A percentile compares a stretch with the other conserved stretches of the same genome.
Conservation (phyloP, 2,329 filamentous ascomycete genomes). For the Claviceps sp. region DNA sequence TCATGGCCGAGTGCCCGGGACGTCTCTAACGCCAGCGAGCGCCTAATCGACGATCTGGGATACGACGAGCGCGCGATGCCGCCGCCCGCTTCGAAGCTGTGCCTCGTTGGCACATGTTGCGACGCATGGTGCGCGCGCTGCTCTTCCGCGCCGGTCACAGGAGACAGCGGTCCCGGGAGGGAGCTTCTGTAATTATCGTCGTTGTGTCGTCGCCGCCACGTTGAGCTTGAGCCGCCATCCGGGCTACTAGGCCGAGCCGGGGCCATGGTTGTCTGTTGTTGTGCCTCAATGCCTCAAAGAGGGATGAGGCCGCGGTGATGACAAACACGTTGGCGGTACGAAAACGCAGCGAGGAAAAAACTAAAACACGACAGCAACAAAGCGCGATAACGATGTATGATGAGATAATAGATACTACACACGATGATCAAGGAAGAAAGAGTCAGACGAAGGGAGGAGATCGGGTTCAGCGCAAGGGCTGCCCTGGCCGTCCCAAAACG, state of each 20-base stretch:
- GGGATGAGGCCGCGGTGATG: neutral
- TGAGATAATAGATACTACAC: too few relatives aligned
- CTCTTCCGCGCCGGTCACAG: neutral
- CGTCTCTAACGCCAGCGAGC: slow-evolving; percentile 5
- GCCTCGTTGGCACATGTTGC: neutral
- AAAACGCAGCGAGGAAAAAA: neutral
- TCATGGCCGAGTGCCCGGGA: slow-evolving; percentile 1
- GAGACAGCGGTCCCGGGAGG: neutral
- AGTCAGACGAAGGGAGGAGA: too few relatives aligned
- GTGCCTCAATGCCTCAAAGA: slow-evolving; percentile 2
- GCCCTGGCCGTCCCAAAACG: too few relatives aligned
- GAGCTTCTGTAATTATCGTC: slow-evolving; percentile 1
- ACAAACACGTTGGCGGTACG: too few relatives aligned
- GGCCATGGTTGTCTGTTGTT: slow-evolving; percentile 12
- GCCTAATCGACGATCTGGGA: slow-evolving; percentile 3
- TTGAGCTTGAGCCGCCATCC: neutral
- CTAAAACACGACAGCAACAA: neutral
- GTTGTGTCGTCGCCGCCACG: slow-evolving; percentile 7
- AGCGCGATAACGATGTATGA: too few relatives aligned
- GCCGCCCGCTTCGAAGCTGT: slow-evolving; percentile 4
- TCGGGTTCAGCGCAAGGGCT: too few relatives aligned
- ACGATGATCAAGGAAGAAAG: too few relatives aligned
- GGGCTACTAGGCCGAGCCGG: slow-evolving; percentile 9
- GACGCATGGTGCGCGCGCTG: neutral
- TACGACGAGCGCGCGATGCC: neutral